Evolutionary conservation across 192 early-diverging fungal species (phyloP), one percentile per base, ranked within the genome.

Genomic region (Radiomyces spectabilis): DNA sequence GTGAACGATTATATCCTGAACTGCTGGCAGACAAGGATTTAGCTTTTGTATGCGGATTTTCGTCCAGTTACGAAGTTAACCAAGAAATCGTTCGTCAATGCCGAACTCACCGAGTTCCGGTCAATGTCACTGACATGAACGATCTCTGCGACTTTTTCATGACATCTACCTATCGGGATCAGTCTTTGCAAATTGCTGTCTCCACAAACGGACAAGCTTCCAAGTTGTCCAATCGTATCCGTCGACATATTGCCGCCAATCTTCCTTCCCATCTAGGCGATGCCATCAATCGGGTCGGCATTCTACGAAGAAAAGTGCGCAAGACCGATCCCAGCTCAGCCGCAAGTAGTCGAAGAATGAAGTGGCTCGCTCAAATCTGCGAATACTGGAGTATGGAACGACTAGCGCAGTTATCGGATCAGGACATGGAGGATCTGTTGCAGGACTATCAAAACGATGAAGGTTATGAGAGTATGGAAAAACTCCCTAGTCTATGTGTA

Each of bases 81-180:
- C 15, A 57, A 16, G 24, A 56, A 12, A 82, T 85, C 41, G 78
- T 62, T 1, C 18, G 39, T 5, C 41, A 57, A 15, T 69, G 71
- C 21, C 61, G 70, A 10, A 16, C 39, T 12, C 31, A 51, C 7
- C 73, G 82, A 4, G 82, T 89, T 15, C 85, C 85, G 21, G 75
- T 93, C 9, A 91, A 93, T 51, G 83, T 87, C 10, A 80, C 90
- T 0, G 89, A 89, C 55, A 72, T 77, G 40, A 71, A 71, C 6
- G 79, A 81, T 10, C 63, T 88, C n/a, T 91, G 87, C 66, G 86
- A 90, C 58, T 93, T 93, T 69, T 77, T 74, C 56, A 84, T 93
- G 63, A 78, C 88, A 57, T 83, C 87, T 13, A 84, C 81, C 25
- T 78, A 84, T 51, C 70, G 82, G 33, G 85, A 86, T 41, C 68